Conservation (phyloP, 164 flowering plant species). For the Protea cynaroides region DNA sequence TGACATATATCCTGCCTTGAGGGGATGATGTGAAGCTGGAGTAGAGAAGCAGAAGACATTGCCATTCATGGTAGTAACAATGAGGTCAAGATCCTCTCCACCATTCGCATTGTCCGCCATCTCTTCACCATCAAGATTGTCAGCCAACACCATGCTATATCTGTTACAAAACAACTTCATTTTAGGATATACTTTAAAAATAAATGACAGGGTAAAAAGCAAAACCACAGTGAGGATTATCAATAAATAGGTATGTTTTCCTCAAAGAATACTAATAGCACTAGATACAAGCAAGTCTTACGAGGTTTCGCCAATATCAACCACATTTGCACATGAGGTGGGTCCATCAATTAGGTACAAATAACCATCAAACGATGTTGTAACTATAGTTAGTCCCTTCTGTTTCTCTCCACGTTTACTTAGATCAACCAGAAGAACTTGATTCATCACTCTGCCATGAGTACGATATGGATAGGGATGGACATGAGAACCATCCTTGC, state of each 20-base stretch:
- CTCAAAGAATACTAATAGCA: background rate
- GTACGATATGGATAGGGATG: constrained; percentile 94
- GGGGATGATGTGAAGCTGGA: constrained; percentile 85
- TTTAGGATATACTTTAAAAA: constrained; percentile 3
- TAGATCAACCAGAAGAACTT: constrained; percentile 87
- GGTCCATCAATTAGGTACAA: constrained; percentile 94
- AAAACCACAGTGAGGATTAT: background rate
- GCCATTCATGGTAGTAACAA: constrained; percentile 98
- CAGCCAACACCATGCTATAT: constrained; percentile 98
- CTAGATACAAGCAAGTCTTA: constrained; percentile 30
- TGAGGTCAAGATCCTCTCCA: constrained; percentile 97
- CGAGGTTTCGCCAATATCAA: constrained; percentile 99
- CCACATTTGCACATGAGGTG: constrained; percentile 95
- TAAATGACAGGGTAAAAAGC: background rate
- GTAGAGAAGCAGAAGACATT: constrained; percentile 99
- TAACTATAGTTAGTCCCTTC: constrained; percentile 85
- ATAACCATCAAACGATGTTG: constrained; percentile 97
- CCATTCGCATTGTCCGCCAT: constrained; percentile 98
- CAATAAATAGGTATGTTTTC: too few relatives aligned
- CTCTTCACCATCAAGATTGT: constrained; percentile 97
- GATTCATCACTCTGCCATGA: constrained; percentile 97
- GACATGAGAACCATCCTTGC: constrained; percentile 80
- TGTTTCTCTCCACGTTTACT: constrained; percentile 74
- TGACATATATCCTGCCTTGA: constrained; percentile 48
- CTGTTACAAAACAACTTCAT: constrained; percentile 32